Conservation (phyloP, 208 protist genomes). For the Trichomonas vaginalis region DNA sequence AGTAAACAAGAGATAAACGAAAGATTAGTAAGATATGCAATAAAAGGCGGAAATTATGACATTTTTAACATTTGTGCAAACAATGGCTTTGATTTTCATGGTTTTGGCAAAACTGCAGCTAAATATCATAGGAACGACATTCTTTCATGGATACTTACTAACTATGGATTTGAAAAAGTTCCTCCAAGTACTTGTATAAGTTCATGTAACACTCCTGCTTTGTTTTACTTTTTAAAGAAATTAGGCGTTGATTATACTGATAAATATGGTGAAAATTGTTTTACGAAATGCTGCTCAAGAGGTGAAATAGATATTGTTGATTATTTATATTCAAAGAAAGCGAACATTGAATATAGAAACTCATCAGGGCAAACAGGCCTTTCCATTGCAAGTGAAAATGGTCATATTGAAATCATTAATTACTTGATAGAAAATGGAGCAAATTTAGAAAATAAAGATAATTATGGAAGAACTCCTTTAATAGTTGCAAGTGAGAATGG, state of each 20-base stretch:
- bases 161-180: not conserved
- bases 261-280: not conserved
- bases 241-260: not conserved
- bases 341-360: not conserved
- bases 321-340: not conserved
- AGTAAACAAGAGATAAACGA: not conserved
- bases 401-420: not conserved
- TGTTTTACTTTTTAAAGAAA: not conserved
- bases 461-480: not conserved
- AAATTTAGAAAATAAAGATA: not conserved
- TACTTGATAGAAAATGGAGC: not conserved
- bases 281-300: not conserved
- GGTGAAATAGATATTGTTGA: not conserved
- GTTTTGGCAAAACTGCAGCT: not conserved
- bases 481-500: not conserved
- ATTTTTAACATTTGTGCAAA: not conserved
- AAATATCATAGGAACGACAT: not conserved
- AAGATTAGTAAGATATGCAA: not conserved
- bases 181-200: not conserved
- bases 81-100: not conserved
- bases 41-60: not conserved
- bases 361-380: not conserved
- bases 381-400: not conserved
- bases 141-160: not conserved
- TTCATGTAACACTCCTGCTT: not conserved